These are phyloP conservation scores for Colletotrichum echinochloae DNA, from an alignment of 2,329 filamentous ascomycete species.

Conservation along the genomic window DNA sequence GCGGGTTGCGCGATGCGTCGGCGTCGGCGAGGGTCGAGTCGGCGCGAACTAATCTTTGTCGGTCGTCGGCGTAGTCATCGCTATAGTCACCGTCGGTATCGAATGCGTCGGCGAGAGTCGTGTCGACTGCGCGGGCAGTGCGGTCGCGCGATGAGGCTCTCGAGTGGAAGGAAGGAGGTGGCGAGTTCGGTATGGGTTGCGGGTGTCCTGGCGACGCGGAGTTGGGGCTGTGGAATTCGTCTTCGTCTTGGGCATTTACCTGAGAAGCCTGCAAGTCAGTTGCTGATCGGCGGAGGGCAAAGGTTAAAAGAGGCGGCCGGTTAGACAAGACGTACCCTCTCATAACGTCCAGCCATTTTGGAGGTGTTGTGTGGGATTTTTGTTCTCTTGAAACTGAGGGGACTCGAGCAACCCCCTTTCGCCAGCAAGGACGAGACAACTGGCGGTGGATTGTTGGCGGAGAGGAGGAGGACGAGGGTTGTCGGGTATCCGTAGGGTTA, in stretches of 20 bases:
- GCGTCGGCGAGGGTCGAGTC: slow-evolving; percentile 54
- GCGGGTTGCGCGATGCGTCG: slow-evolving; percentile 38
- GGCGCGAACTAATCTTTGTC: slow-evolving; percentile 86
- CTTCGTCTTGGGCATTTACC: slow-evolving; percentile 71
- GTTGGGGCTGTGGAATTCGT: slow-evolving; percentile 57
- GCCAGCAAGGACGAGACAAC: slow-evolving; percentile 38
- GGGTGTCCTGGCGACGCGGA: slow-evolving; percentile 46
- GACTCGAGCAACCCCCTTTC: slow-evolving; percentile 23
- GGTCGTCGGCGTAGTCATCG: slow-evolving; percentile 81
- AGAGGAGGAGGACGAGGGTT: background rate
- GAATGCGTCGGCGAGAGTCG: slow-evolving; percentile 92
- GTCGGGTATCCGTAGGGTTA: background rate
- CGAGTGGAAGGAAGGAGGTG: slow-evolving; percentile 89
- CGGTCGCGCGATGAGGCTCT: slow-evolving; percentile 72
- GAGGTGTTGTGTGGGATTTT: slow-evolving; percentile 14
- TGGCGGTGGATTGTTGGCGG: slow-evolving; percentile 16
- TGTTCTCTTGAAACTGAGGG: slow-evolving; percentile 19
- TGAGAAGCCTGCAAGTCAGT: slow-evolving; percentile 47
- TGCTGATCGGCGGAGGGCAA: background rate
- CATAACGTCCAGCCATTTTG: slow-evolving; percentile 68
- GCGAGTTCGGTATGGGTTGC: slow-evolving; percentile 66
- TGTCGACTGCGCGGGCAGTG: slow-evolving; percentile 67
- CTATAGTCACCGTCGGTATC: slow-evolving; percentile 83
- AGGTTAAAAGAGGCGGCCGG: background rate
- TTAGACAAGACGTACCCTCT: slow-evolving; percentile 62